These are phyloP conservation scores for Monosporascus sp. DNA, from an alignment of 2,329 filamentous ascomycete genomes.

Conservation along the genomic window DNA sequence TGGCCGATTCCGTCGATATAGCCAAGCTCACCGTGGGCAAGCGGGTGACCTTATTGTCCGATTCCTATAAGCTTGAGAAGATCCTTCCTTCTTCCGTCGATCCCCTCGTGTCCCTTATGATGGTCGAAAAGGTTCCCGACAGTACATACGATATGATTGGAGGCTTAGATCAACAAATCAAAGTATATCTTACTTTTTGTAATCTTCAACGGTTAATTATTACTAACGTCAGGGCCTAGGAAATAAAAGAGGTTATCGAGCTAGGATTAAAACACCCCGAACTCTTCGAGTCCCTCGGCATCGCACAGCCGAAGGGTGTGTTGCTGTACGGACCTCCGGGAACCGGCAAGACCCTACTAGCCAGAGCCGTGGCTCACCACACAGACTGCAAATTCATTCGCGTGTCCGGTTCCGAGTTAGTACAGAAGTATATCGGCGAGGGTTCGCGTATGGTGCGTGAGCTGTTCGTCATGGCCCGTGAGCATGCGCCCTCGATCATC, in stretches of 20 bases:
- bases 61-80: conserved; percentile 98
- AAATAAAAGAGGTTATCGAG: conserved; percentile 99
- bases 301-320: conserved; percentile 96
- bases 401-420: conserved; percentile 90
- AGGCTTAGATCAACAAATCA: conserved; percentile 97
- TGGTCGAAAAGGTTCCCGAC: conserved; percentile 99
- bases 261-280: conserved; percentile 97
- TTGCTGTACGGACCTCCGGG: conserved; percentile 93
- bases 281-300: conserved; percentile 97
- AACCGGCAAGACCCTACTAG: conserved; percentile 93
- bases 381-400: conserved; percentile 99
- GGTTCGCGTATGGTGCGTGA: conserved; percentile 98
- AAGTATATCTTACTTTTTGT: too few relatives aligned
- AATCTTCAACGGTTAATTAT: too few relatives aligned
- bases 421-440: conserved; percentile 99
- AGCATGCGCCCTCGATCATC: conserved; percentile 97
- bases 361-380: conserved; percentile 93
- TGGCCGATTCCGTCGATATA: conserved; percentile 91
- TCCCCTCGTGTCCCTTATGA: conserved; percentile 98
- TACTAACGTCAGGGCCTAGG: too few relatives aligned
- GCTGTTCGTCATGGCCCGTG: conserved; percentile 97
- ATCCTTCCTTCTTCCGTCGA: conserved; percentile 97
- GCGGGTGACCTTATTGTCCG: conserved; percentile 91
- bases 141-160: conserved; percentile 99
- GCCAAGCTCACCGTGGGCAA: conserved; percentile 95